Conservation (phyloP, 805 yeast species). For the Kockiozyma suomiensis region DNA sequence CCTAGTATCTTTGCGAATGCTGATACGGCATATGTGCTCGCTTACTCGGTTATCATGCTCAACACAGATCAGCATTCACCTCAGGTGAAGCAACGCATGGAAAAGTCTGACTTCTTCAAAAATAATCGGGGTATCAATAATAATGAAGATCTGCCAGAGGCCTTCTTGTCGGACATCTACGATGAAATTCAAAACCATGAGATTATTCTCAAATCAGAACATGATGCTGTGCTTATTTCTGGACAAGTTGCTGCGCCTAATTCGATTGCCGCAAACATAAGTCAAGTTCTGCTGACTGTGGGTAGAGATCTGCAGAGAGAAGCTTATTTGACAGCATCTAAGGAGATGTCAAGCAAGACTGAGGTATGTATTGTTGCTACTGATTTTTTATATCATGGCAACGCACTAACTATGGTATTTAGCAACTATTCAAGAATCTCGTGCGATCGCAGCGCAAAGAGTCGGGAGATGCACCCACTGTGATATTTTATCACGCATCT, state of each 20-base stretch:
- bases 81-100: constrained; percentile 86
- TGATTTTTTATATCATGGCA: too few relatives aligned
- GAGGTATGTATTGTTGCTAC: constrained; percentile 59
- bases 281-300: constrained; percentile 52
- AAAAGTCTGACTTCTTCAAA: constrained; percentile 78
- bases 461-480: constrained; percentile 43
- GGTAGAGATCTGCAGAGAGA: constrained; percentile 69
- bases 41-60: constrained; percentile 90
- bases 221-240: constrained; percentile 82
- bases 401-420: background rate
- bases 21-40: constrained; percentile 85
- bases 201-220: constrained; percentile 89
- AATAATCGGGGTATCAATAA: constrained; percentile 94
- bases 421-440: constrained; percentile 26
- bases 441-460: constrained; percentile 29
- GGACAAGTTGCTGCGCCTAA: constrained; percentile 52
- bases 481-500: constrained; percentile 75
- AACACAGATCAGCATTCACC: constrained; percentile 95
- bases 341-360: constrained; percentile 85
- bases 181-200: constrained; percentile 81
- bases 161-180: constrained; percentile 67
- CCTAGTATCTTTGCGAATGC: constrained; percentile 71
- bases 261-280: constrained; percentile 42
- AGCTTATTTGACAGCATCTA: constrained; percentile 89
- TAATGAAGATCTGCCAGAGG: constrained; percentile 78